phyloP scores from a whole-genome alignment of 345 rosid genomes.

The Gynandropsis gynandra region DNA sequence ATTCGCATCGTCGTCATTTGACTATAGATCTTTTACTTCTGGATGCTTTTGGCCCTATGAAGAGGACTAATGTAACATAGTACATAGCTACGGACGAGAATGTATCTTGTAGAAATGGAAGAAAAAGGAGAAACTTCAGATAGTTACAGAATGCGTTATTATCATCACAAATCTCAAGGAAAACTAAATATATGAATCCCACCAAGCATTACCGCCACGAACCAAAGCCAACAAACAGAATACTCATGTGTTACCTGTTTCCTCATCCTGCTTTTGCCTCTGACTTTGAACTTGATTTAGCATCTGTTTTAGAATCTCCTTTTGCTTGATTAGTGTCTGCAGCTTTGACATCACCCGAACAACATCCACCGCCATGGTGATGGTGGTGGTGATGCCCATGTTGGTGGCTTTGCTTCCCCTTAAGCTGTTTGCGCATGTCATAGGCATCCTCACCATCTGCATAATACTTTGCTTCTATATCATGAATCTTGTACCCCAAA shows the following conservation, averaged over 20 bases:
- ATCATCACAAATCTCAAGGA: slow-evolving; percentile 23
- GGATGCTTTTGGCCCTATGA: too few species aligned
- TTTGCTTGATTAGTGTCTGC: slow-evolving; percentile 40
- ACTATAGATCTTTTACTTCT: too few species aligned
- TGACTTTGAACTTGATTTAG: slow-evolving; percentile 50
- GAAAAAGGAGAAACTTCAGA: slow-evolving; percentile 10
- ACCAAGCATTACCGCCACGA: slow-evolving; percentile 6
- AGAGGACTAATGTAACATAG: slow-evolving; percentile 10
- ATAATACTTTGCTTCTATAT: slow-evolving; percentile 92
- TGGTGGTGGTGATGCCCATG: slow-evolving; percentile 45
- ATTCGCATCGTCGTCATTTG: too few species aligned
- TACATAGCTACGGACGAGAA: slow-evolving; percentile 16
- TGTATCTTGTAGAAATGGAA: slow-evolving; percentile 17
- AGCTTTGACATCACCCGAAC: slow-evolving; percentile 50
- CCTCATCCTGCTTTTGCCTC: slow-evolving; percentile 32
- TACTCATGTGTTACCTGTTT: slow-evolving; percentile 18
- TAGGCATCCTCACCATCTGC: slow-evolving; percentile 99
- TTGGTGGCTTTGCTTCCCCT: slow-evolving; percentile 70
- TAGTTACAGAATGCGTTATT: slow-evolving; percentile 10
- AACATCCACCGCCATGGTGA: slow-evolving; percentile 84
- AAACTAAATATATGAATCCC: slow-evolving; percentile 3
- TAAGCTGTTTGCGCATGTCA: slow-evolving; percentile 92
- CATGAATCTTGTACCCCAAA: slow-evolving; percentile 78
- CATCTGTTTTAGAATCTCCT: slow-evolving; percentile 36
- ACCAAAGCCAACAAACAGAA: too few species aligned